These are phyloP conservation scores for Lodderomyces parapsilosis DNA, from an alignment of 1,139 yeast genomes.

Conservation along the genomic window DNA sequence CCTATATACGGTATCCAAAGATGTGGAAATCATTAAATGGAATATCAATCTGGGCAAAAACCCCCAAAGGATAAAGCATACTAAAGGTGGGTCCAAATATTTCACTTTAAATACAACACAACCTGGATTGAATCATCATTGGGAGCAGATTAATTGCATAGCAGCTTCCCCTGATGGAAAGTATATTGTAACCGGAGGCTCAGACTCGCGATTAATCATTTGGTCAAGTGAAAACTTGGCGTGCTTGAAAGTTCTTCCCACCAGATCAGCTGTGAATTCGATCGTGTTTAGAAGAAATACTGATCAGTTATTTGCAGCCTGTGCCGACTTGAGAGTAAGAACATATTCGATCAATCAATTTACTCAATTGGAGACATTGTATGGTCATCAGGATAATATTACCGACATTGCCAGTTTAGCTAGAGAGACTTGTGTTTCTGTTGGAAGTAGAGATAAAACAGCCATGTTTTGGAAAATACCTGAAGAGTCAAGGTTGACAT, in stretches of 20 bases:
- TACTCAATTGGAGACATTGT: slow-evolving; percentile 84
- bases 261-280: slow-evolving; percentile 71
- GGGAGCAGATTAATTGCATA: slow-evolving; percentile 70
- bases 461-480: slow-evolving; percentile 96
- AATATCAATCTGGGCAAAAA: slow-evolving; percentile 34
- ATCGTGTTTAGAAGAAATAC: slow-evolving; percentile 75
- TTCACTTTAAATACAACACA: slow-evolving; percentile 32
- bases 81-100: slow-evolving; percentile 59
- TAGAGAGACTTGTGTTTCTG: slow-evolving; percentile 91
- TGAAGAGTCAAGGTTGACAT: slow-evolving; percentile 90
- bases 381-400: slow-evolving; percentile 93
- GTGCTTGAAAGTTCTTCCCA: slow-evolving; percentile 73
- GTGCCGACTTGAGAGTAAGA: slow-evolving; percentile 88
- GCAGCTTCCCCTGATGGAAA: slow-evolving; percentile 89
- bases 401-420: slow-evolving; percentile 76
- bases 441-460: slow-evolving; percentile 91
- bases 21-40: slow-evolving; percentile 79
- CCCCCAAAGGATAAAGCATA: slow-evolving; percentile 64
- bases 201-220: slow-evolving; percentile 73
- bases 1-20: slow-evolving; percentile 83
- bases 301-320: slow-evolving; percentile 87
- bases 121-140: slow-evolving; percentile 60
- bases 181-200: slow-evolving; percentile 87
- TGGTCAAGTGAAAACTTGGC: slow-evolving; percentile 83
- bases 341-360: slow-evolving; percentile 83